Evolutionary conservation across 1,284 basidiomycete species (phyloP).

Genomic region (Exobasidium cylindrosporum): DNA sequence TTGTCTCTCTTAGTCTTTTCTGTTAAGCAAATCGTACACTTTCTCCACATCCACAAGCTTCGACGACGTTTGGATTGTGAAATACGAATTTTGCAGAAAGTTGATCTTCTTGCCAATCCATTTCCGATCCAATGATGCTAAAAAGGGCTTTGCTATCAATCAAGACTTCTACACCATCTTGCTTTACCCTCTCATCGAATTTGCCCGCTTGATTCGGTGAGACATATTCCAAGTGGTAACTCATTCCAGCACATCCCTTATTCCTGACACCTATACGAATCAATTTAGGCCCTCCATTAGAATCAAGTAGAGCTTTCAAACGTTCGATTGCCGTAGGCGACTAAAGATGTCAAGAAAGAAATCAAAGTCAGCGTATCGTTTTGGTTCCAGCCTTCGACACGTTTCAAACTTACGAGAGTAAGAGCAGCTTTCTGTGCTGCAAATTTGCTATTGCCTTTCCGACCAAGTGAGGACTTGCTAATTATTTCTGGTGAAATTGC

Average conservation of each 20-base stretch:
- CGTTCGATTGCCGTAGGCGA: conserved; percentile 71
- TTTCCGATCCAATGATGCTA: conserved; percentile 95
- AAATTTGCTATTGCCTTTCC: conserved; percentile 23
- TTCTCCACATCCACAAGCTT: conserved; percentile 91
- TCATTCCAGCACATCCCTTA: conserved; percentile 97
- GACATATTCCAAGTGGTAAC: conserved; percentile 96
- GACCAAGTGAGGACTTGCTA: conserved; percentile 30
- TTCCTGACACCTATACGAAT: conserved; percentile 93
- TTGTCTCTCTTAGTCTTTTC: too few species aligned
- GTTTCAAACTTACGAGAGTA: conserved; percentile 14
- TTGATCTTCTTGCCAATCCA: conserved; percentile 87
- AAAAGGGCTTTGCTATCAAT: conserved; percentile 97
- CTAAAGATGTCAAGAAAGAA: conserved; percentile 58
- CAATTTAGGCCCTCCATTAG: conserved; percentile 76
- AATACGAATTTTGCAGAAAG: conserved; percentile 77
- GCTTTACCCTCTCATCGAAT: conserved; percentile 94
- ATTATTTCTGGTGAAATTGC: conserved; percentile 25
- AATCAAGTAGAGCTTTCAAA: conserved; percentile 63
- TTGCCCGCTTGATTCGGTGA: conserved; percentile 64
- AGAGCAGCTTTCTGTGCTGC: conserved; percentile 34
- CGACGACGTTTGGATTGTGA: conserved; percentile 69
- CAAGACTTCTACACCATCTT: conserved; percentile 70
- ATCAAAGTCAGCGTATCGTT: conserved; percentile 10
- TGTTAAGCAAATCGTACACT: conserved; percentile 55
- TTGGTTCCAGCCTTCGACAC: too few species aligned